A percentile compares a stretch with the other conserved stretches of the same genome.
These are phyloP conservation scores for Irpex lacteus DNA, from an alignment of 1,284 basidiomycete genomes.

Conservation along the genomic window DNA sequence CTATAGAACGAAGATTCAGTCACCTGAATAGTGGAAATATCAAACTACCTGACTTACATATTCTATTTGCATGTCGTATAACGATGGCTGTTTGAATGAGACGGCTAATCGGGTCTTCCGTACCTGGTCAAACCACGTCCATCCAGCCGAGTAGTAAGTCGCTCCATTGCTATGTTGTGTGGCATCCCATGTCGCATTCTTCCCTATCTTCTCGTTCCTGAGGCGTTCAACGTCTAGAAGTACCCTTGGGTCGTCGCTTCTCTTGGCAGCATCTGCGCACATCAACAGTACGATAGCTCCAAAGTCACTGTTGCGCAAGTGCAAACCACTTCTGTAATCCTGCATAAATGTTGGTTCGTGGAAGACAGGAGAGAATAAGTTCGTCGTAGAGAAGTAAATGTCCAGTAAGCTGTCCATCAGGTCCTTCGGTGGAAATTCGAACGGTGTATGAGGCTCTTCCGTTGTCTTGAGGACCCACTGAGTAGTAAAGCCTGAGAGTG, in stretches of 20 bases:
- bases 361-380: slow-evolving; percentile 68
- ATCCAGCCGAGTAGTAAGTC: slow-evolving; percentile 61
- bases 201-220: not conserved
- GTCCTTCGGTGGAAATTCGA: slow-evolving; percentile 49
- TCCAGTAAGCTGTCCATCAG: slow-evolving; percentile 48
- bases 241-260: slow-evolving; percentile 65
- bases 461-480: slow-evolving; percentile 18
- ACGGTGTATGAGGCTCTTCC: slow-evolving; percentile 34
- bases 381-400: slow-evolving; percentile 65
- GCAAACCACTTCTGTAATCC: slow-evolving; percentile 50
- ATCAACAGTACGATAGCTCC: slow-evolving; percentile 71
- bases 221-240: slow-evolving; percentile 43
- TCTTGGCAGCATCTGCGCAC: slow-evolving; percentile 72
- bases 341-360: slow-evolving; percentile 75
- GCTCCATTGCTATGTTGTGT: slow-evolving; percentile 1
- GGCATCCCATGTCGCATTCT: not conserved
- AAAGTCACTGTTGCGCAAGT: slow-evolving; percentile 60
- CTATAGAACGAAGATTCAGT: slow-evolving; percentile 20
- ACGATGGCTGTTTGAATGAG: slow-evolving; percentile 46
- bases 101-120: slow-evolving; percentile 54
- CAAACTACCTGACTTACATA: not conserved
- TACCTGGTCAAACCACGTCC: slow-evolving; percentile 72
- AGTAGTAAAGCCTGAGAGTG: not conserved
- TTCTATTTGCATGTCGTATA: slow-evolving; percentile 64
- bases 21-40: slow-evolving; percentile 22